Evolutionary conservation across 2,329 filamentous ascomycete genomes (phyloP), one percentile per base, ranked within the genome.

Genomic region (Fusarium caatingaense): DNA sequence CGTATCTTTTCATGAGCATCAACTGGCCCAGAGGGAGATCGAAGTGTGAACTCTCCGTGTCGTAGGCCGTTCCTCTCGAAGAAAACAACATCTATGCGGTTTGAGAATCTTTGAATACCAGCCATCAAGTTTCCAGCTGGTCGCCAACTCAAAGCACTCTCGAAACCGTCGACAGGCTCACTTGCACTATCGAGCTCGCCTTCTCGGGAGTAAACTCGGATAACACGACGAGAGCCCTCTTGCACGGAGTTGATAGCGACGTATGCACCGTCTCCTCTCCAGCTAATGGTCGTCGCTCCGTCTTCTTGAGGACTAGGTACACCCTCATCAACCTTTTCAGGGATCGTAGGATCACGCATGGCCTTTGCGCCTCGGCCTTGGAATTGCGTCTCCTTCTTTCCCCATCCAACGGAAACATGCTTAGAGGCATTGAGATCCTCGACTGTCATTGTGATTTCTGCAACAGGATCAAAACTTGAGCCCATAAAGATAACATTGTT

Each of bases 341-440:
- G 96, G 72, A 99, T 93, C 12, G 96, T 99, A 18, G 96, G 96
- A 79, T 99, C 96, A 56, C 93, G 88, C 69, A 98, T 84, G 21
- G 94, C 94, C 81, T 89, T 90, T 60, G 94, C 95, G 67, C 94
- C 89, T 75, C 93, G 93, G 53, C 96, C 96, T 77, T 98, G 93
- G 79, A 99, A 99, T 79, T 99, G 96, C 1, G 96, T 99, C 81
- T 99, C 96, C 78, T 92, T 93, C 83, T 98, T 98, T 64, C 96
- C 96, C 96, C 96, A 99, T 51, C 96, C 96, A 23, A 99, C 95
- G 21, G 94, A 97, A 60, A 98, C 96, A 83, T 98, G 94, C 78
- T 91, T 96, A 27, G 92, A 98, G n/a, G 89, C 88, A 73, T 92
- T 92, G 68, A 97, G 87, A 80, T 97, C 95, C 46, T 94, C 93